These are phyloP conservation scores for Pythium apleroticum DNA, from an alignment of 352 stramenopile species.

Conservation along the genomic window DNA sequence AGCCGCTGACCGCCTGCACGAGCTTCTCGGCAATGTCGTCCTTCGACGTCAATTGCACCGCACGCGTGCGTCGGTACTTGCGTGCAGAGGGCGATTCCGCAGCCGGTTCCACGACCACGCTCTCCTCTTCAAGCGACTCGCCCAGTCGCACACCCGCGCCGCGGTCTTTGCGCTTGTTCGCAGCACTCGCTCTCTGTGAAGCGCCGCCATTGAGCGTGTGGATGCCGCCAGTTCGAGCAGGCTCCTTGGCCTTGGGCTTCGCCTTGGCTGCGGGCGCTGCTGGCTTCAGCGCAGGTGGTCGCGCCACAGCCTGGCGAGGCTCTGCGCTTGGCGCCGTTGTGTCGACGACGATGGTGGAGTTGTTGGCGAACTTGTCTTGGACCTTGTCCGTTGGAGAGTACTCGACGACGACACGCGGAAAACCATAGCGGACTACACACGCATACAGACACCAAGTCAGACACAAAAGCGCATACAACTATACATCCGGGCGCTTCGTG, in stretches of 20 bases:
- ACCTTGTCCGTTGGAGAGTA: constrained; percentile 39
- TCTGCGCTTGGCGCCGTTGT: constrained; percentile 21
- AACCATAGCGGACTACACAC: constrained; percentile 59
- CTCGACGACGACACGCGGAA: constrained; percentile 51
- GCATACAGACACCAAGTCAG: neutral
- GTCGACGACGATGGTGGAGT: constrained; percentile 73
- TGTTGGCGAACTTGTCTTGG: constrained; percentile 53
- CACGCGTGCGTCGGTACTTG: constrained; percentile 54
- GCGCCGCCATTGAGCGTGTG: constrained; percentile 44
- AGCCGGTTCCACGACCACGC: constrained; percentile 16
- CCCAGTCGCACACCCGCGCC: constrained; percentile 57
- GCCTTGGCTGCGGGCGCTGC: constrained; percentile 9
- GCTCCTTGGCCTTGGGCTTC: constrained; percentile 11
- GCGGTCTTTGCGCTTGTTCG: constrained; percentile 34
- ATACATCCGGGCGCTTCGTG: neutral
- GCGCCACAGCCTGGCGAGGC: constrained; percentile 19
- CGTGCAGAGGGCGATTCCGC: constrained; percentile 2
- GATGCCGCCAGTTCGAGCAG: constrained; percentile 33
- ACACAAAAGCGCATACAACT: neutral
- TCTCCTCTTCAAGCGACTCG: constrained; percentile 40
- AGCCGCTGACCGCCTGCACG: constrained; percentile 60
- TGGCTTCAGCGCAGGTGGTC: neutral
- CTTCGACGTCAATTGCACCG: constrained; percentile 71
- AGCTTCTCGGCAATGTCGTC: constrained; percentile 71
- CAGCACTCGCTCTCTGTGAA: constrained; percentile 2